Percentiles rank a stretch among this genome's conserved stretches.
These are phyloP conservation scores for Termitomyces sp. DNA, from an alignment of 768 basidiomycete species.

Conservation along the genomic window DNA sequence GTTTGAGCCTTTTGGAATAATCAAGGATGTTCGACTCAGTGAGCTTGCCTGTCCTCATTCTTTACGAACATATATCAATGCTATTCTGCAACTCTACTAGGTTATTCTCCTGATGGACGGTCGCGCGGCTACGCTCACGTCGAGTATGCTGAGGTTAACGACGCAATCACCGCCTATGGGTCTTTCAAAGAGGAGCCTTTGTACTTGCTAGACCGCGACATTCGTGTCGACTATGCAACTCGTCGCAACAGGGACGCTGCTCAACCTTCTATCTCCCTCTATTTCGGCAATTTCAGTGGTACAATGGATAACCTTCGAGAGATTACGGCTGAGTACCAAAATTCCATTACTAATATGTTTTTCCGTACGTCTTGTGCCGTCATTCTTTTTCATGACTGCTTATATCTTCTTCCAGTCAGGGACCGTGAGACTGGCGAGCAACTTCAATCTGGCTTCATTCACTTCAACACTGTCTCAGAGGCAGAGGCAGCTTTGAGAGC, in stretches of 20 bases:
- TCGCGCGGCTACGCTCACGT: slow-evolving; percentile 45
- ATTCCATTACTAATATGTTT: slow-evolving; percentile 25
- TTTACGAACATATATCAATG: neutral
- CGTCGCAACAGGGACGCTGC: neutral
- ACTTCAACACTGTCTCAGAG: slow-evolving; percentile 42
- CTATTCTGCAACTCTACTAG: neutral
- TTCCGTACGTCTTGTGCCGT: slow-evolving; percentile 26
- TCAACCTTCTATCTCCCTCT: slow-evolving; percentile 28
- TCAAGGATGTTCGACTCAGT: slow-evolving; percentile 39
- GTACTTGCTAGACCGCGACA: slow-evolving; percentile 43
- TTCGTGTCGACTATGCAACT: slow-evolving; percentile 38
- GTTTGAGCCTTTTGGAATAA: slow-evolving; percentile 41
- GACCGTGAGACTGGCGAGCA: slow-evolving; percentile 27
- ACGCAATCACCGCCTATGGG: slow-evolving; percentile 34
- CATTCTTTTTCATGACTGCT: neutral
- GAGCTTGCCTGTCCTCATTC: slow-evolving; percentile 15
- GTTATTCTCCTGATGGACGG: slow-evolving; percentile 30
- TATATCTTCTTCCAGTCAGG: slow-evolving; percentile 25
- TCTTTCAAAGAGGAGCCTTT: slow-evolving; percentile 42
- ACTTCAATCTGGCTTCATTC: slow-evolving; percentile 46
- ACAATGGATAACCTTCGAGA: slow-evolving; percentile 23
- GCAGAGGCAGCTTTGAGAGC: slow-evolving; percentile 47
- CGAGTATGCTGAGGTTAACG: slow-evolving; percentile 33
- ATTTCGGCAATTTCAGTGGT: slow-evolving; percentile 26
- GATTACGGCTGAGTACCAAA: slow-evolving; percentile 23